Evolutionary conservation across 1,284 basidiomycete genomes (phyloP).

Genomic region (Clitocybe nebularis): DNA sequence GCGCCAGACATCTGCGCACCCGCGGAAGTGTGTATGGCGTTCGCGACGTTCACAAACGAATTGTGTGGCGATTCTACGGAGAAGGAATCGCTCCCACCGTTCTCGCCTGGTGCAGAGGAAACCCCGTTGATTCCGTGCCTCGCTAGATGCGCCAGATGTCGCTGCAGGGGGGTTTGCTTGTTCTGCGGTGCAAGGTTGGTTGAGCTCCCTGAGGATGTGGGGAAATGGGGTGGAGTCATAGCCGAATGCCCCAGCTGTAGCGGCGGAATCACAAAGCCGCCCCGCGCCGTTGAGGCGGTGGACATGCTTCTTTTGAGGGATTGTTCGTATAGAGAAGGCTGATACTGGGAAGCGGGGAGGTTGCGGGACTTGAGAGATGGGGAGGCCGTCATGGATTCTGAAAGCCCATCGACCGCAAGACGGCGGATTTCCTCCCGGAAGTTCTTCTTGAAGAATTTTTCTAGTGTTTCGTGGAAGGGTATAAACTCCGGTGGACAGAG

Average conservation of each 20-base stretch:
- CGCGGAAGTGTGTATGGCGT: conserved; percentile 33
- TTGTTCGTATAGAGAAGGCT: conserved; percentile 40
- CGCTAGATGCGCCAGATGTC: conserved; percentile 72
- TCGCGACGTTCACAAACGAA: conserved; percentile 66
- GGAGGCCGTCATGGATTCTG: conserved; percentile 34
- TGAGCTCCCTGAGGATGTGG: conserved; percentile 28
- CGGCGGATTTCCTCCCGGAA: conserved; percentile 85
- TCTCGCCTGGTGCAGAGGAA: conserved; percentile 65
- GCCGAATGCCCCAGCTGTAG: conserved; percentile 42
- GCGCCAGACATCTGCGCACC: conserved; percentile 41
- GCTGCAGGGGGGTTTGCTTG: conserved; percentile 72
- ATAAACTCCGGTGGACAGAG: conserved; percentile 86
- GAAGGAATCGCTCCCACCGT: conserved; percentile 50
- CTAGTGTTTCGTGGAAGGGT: conserved; percentile 87
- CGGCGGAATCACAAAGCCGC: conserved; percentile 41
- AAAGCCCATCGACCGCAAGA: conserved; percentile 44
- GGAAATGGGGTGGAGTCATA: conserved; percentile 43
- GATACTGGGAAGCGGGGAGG: conserved; percentile 32
- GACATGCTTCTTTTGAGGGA: conserved; percentile 43
- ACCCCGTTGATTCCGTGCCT: conserved; percentile 78
- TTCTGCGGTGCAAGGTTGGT: conserved; percentile 26
- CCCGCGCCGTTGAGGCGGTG: conserved; percentile 36
- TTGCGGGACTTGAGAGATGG: conserved; percentile 28
- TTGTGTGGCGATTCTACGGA: conserved; percentile 64
- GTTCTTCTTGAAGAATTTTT: conserved; percentile 86